A percentile compares a stretch with the other conserved stretches of the same genome.
Evolutionary conservation across 2,329 filamentous ascomycete genomes (phyloP).

Genomic region (Teratosphaeriaceae sp.): DNA sequence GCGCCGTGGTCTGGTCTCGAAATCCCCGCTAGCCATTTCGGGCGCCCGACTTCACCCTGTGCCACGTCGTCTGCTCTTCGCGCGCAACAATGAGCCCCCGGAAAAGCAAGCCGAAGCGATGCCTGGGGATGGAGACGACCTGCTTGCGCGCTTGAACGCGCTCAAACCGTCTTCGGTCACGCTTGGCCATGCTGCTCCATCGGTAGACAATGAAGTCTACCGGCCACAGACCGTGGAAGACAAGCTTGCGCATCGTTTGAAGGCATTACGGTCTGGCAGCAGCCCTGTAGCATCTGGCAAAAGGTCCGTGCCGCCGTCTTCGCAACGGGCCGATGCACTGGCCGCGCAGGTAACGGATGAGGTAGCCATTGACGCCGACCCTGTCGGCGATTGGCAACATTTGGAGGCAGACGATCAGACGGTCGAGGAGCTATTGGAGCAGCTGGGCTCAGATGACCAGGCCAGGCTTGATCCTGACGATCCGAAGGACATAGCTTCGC

Average conservation of each 20-base stretch:
- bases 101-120: no score
- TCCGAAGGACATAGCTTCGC: conserved; percentile 32
- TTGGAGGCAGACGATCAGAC: conserved; percentile 39
- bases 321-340: conserved; percentile 10
- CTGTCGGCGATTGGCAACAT: conserved; percentile 24
- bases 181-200: conserved; percentile 19
- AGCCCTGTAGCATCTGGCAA: neutral
- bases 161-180: conserved; percentile 39
- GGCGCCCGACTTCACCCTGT: no score
- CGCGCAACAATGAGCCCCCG: no score
- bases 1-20: no score
- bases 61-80: no score
- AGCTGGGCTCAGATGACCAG: conserved; percentile 33
- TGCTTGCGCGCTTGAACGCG: conserved; percentile 44
- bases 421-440: conserved; percentile 41
- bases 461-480: conserved; percentile 37
- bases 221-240: conserved; percentile 20
- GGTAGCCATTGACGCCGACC: conserved; percentile 14
- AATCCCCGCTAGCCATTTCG: no score
- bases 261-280: conserved; percentile 17
- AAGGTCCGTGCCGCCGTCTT: neutral
- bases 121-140: conserved; percentile 31
- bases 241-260: conserved; percentile 28
- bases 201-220: conserved; percentile 18
- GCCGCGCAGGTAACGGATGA: conserved; percentile 16